These are phyloP conservation scores for Sporothrix pallida DNA, from an alignment of 2,329 filamentous ascomycete species.

Conservation along the genomic window DNA sequence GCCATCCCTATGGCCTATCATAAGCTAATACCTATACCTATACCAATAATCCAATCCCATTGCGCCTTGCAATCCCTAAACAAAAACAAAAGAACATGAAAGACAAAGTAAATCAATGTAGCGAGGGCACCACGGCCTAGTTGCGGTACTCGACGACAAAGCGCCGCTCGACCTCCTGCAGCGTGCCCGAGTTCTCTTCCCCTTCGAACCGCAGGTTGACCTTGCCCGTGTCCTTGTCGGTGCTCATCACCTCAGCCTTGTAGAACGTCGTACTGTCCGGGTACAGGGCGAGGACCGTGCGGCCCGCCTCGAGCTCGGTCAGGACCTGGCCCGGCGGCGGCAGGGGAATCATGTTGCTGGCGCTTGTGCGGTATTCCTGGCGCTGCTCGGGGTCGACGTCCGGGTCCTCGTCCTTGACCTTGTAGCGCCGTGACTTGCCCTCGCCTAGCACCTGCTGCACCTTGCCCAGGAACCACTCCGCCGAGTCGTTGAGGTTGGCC, in stretches of 20 bases:
- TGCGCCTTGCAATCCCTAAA: conserved; percentile 22
- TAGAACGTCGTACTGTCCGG: conserved; percentile 87
- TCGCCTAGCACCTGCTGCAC: conserved; percentile 78
- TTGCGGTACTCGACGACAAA: conserved; percentile 75
- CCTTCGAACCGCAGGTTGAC: conserved; percentile 78
- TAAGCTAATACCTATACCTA: no score
- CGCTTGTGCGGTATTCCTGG: conserved; percentile 72
- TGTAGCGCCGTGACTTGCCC: conserved; percentile 77
- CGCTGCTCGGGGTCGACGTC: conserved; percentile 68
- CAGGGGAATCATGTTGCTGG: conserved; percentile 78
- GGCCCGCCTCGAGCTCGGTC: conserved; percentile 68
- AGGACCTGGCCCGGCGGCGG: conserved; percentile 62
- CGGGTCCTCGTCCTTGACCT: conserved; percentile 79
- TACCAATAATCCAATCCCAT: not conserved
- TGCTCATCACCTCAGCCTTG: conserved; percentile 78
- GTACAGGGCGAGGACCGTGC: conserved; percentile 77
- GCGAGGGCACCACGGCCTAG: conserved; percentile 25
- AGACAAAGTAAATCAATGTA: not conserved
- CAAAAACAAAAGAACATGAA: not conserved
- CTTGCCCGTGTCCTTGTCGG: conserved; percentile 57
- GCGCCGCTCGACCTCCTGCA: conserved; percentile 75
- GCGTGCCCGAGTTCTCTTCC: conserved; percentile 73
- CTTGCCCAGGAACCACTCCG: conserved; percentile 76
- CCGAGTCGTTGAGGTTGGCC: conserved; percentile 53
- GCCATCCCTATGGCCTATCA: no score